A percentile compares a stretch with the other conserved stretches of the same genome.
Evolutionary conservation across 352 stramenopile genomes (phyloP).

Genomic region (Globisporangium parvum): DNA sequence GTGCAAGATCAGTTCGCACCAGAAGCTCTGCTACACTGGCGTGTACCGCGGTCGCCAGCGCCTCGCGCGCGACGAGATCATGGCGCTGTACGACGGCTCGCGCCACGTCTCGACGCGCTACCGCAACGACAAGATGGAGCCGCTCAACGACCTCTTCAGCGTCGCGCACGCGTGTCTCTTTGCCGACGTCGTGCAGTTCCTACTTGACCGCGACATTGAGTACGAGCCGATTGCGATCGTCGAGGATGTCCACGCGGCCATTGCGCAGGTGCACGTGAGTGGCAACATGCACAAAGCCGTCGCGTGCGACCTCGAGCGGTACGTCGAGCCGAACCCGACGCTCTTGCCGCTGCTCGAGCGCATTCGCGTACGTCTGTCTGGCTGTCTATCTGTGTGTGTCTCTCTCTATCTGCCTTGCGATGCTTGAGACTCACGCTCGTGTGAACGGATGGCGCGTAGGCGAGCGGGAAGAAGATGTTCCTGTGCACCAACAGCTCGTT

Average conservation of each 20-base stretch:
- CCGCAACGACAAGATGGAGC: constrained; percentile 85
- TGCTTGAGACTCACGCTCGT: not conserved
- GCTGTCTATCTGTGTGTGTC: no score
- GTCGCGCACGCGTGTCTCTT: constrained; percentile 93
- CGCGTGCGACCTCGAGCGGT: constrained; percentile 70
- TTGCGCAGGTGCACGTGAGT: constrained; percentile 87
- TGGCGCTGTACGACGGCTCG: constrained; percentile 86
- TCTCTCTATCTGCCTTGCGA: no score
- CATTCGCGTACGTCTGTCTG: constrained; percentile 49
- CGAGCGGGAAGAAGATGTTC: constrained; percentile 88
- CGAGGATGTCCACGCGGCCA: constrained; percentile 85
- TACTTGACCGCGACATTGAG: constrained; percentile 86
- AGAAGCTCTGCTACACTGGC: constrained; percentile 83
- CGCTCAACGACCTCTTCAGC: constrained; percentile 92
- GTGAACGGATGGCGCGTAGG: constrained; percentile 29
- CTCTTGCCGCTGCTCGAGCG: constrained; percentile 79
- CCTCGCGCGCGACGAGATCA: constrained; percentile 75
- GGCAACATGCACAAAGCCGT: constrained; percentile 91
- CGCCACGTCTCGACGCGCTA: constrained; percentile 80
- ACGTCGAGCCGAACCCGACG: constrained; percentile 87
- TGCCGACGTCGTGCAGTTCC: constrained; percentile 91
- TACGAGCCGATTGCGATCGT: constrained; percentile 87
- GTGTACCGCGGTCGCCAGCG: constrained; percentile 84
- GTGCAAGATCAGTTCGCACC: constrained; percentile 92
- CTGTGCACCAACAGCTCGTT: constrained; percentile 93